These are phyloP conservation scores for Phytophthora citrophthora DNA, from an alignment of 352 stramenopile genomes.

Conservation along the genomic window DNA sequence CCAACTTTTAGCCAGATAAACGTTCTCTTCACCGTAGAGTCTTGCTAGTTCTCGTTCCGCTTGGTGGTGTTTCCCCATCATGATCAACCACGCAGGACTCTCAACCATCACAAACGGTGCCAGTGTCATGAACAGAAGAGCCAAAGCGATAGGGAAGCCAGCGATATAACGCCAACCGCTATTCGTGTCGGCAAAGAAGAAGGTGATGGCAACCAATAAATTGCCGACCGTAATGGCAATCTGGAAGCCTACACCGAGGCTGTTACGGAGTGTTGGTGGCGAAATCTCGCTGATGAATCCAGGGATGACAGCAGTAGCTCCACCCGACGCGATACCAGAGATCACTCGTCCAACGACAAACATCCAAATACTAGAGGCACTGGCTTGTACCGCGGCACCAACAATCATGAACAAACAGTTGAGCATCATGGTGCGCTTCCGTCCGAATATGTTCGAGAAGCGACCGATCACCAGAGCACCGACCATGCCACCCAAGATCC, in stretches of 20 bases:
- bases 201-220: slow-evolving; percentile 29
- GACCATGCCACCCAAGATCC: slow-evolving; percentile 45
- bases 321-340: slow-evolving; percentile 45
- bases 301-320: slow-evolving; percentile 30
- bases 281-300: slow-evolving; percentile 43
- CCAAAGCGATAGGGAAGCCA: slow-evolving; percentile 39
- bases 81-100: slow-evolving; percentile 30
- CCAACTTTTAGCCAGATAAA: slow-evolving; percentile 21
- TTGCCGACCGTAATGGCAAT: slow-evolving; percentile 36
- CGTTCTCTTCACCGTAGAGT: slow-evolving; percentile 37
- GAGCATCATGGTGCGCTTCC: slow-evolving; percentile 23
- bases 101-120: slow-evolving; percentile 28
- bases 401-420: slow-evolving; percentile 47
- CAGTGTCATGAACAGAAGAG: slow-evolving; percentile 29
- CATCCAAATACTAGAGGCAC: slow-evolving; percentile 31
- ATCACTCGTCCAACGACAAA: slow-evolving; percentile 45
- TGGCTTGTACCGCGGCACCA: slow-evolving; percentile 40
- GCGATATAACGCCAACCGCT: slow-evolving; percentile 39
- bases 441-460: slow-evolving; percentile 32
- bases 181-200: slow-evolving; percentile 37
- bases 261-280: slow-evolving; percentile 34
- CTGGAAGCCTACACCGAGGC: slow-evolving; percentile 37
- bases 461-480: slow-evolving; percentile 35
- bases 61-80: slow-evolving; percentile 21
- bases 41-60: slow-evolving; percentile 29